Base-by-base conservation (phyloP, 306 rosid genomes). In the Astragalus glycyphyllos region DNA sequence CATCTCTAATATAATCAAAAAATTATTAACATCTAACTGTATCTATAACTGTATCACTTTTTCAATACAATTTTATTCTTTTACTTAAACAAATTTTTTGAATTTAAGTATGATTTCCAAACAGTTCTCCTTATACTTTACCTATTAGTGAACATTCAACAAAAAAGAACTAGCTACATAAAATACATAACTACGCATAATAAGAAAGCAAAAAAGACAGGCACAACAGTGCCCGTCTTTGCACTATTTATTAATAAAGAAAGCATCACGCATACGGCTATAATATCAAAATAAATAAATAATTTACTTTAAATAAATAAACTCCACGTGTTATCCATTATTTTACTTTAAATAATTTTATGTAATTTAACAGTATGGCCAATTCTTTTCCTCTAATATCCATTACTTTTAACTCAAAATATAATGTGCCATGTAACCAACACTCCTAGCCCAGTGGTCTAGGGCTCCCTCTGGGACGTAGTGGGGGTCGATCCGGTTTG, bases 21-120 rank as follows among this genome's bases (percentile, higher is more conserved):
- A 76, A 67, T 53, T 57, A 57, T 8, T 48, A n/a, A 15, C 29
- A 16, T 38, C 9, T 15, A 65, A 35, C 60, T 57, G 8, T 20
- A 20, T 20, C 23, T 20, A 20, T 20, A 20, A 1, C 23, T 20
- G 23, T 20, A 20, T 20, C 23, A 20, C 23, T 26, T 1, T 26
- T 26, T 26, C 3, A 26, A 26, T 26, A 8, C 46, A 41, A 41
- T 2, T 41, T 41, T 41, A 41, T 10, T 11, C 12, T 41, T 41
- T 41, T 41, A 41, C 0, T 41, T 41, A 41, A 41, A 8, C 6
- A 41, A 41, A 9, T 41, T 41, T 2, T 41, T 9, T 41, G 0
- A 41, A 26, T 26, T 26, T 26, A 26, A 26, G 31, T 26, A 26
- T 26, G 31, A 26, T 26, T 26, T 26, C 31, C 4, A 26, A 26